A percentile compares a stretch with the other conserved stretches of the same genome.
Evolutionary conservation across 495 filamentous ascomycete genomes (phyloP).

Genomic region (Hypoxylon rickii): DNA sequence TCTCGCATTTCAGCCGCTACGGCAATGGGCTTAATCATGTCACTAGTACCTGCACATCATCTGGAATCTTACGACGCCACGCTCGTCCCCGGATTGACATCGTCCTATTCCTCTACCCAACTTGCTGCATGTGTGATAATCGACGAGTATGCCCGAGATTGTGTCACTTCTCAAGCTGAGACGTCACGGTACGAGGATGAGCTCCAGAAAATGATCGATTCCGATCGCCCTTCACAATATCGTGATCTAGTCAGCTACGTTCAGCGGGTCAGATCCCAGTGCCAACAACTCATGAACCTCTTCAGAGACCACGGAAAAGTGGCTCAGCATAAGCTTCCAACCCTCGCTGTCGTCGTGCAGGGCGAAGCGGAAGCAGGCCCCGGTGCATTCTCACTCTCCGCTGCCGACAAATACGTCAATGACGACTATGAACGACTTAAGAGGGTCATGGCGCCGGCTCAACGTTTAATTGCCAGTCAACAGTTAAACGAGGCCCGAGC

Average conservation of each 20-base stretch:
- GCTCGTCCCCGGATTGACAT: constrained; percentile 67
- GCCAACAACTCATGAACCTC: constrained; percentile 82
- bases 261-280: constrained; percentile 85
- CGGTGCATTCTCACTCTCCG: constrained; percentile 83
- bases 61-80: constrained; percentile 57
- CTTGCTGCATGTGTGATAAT: constrained; percentile 81
- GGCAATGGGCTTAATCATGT: constrained; percentile 79
- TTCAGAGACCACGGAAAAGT: constrained; percentile 89
- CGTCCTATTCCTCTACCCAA: constrained; percentile 80
- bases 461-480: constrained; percentile 77
- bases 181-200: constrained; percentile 56
- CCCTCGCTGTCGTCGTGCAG: constrained; percentile 85
- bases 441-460: constrained; percentile 78
- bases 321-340: constrained; percentile 69
- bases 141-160: constrained; percentile 80
- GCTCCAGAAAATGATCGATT: constrained; percentile 75
- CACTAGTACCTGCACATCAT: constrained; percentile 56
- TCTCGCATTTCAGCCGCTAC: constrained; percentile 84
- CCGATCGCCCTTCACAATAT: constrained; percentile 79
- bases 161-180: constrained; percentile 44
- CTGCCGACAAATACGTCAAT: constrained; percentile 82
- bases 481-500: constrained; percentile 73
- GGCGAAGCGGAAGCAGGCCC: constrained; percentile 88
- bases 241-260: constrained; percentile 86
- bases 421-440: constrained; percentile 86